phyloP scores from a whole-genome alignment of 495 filamentous ascomycete species.

The Penicillium salamii region DNA sequence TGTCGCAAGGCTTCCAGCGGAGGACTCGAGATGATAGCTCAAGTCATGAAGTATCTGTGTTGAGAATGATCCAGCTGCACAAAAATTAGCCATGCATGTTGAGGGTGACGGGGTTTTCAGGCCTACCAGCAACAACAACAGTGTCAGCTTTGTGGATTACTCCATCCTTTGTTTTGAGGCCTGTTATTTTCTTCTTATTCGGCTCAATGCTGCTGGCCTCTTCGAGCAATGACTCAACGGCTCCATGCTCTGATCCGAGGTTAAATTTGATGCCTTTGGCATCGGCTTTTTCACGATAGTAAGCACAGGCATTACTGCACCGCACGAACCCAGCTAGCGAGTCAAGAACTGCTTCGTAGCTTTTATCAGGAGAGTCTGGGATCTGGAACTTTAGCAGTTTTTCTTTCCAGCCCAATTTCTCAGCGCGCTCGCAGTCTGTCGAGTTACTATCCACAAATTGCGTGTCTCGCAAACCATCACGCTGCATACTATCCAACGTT shows the following conservation, averaged over 20 bases:
- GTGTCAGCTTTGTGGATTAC: slow-evolving; percentile 7
- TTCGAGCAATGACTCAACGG: slow-evolving; percentile 12
- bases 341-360: slow-evolving; percentile 15
- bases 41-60: slow-evolving; percentile 14
- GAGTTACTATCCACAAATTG: slow-evolving; percentile 17
- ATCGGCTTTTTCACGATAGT: slow-evolving; percentile 13
- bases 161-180: slow-evolving; percentile 11
- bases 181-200: slow-evolving; percentile 16
- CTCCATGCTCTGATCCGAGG: slow-evolving; percentile 8
- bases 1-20: slow-evolving; percentile 14
- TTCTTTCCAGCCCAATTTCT: slow-evolving; percentile 8
- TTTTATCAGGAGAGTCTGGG: slow-evolving; percentile 2
- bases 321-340: slow-evolving; percentile 15
- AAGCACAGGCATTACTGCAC: slow-evolving; percentile 15
- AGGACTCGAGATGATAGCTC: slow-evolving; percentile 19
- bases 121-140: slow-evolving; percentile 19
- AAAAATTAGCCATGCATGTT: background rate
- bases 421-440: slow-evolving; percentile 14
- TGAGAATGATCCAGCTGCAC: slow-evolving; percentile 17
- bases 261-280: slow-evolving; percentile 12
- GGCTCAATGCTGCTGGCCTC: slow-evolving; percentile 1
- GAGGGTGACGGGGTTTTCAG: background rate
- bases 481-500: slow-evolving; percentile 14
- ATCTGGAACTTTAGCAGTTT: slow-evolving; percentile 16
- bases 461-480: slow-evolving; percentile 14